Conservation (phyloP, 2,329 filamentous ascomycete genomes). For the Daldinia sp. region DNA sequence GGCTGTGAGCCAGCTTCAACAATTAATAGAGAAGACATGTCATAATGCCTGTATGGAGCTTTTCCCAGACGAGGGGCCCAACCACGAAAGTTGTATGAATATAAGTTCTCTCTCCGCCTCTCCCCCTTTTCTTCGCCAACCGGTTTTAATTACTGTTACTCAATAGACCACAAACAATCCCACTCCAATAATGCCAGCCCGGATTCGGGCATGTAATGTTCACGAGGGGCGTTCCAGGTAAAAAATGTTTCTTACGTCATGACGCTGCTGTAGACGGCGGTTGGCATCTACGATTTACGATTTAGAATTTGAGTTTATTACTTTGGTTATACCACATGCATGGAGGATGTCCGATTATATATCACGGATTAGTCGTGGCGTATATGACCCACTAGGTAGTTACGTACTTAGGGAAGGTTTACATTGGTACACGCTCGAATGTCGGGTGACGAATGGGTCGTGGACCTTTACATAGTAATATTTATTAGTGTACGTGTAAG, state of each 20-base stretch:
- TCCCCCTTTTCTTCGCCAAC: not conserved
- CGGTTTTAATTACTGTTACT: not conserved
- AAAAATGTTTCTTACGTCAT: not conserved
- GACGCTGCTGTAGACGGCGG: not conserved
- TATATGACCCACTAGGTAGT: no score
- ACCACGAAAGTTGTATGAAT: conserved; percentile 39
- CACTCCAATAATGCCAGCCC: conserved; percentile 37
- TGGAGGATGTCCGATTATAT: not conserved
- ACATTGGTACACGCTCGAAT: not conserved
- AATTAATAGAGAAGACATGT: conserved; percentile 34
- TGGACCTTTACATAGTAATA: not conserved
- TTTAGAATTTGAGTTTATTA: not conserved
- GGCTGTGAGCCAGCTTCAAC: conserved; percentile 26
- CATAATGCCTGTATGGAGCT: conserved; percentile 38
- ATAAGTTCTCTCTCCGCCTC: conserved; percentile 26
- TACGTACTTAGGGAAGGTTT: no score
- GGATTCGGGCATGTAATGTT: conserved; percentile 14
- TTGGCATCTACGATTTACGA: not conserved
- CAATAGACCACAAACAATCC: conserved; percentile 19
- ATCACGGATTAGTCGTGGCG: not conserved
- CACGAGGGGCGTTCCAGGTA: not conserved
- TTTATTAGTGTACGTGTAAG: no score
- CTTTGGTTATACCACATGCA: not conserved
- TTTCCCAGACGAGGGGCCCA: conserved; percentile 31
- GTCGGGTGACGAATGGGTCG: not conserved